phyloP scores from a whole-genome alignment of 163 green algal species.

The Chlorella variabilis region DNA sequence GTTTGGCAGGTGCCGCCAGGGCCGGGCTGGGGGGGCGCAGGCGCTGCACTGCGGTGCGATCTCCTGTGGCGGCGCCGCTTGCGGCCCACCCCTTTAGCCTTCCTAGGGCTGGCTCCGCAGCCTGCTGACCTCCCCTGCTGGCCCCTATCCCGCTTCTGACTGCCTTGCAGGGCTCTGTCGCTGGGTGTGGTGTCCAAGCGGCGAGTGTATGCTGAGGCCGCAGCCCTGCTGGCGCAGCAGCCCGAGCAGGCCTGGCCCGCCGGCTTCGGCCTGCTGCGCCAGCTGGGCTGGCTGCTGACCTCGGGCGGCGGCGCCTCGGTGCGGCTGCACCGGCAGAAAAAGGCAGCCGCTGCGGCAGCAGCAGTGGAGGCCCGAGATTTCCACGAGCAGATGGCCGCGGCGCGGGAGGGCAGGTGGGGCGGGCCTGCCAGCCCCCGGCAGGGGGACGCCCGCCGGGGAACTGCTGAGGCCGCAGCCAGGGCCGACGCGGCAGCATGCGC shows the following conservation, averaged over 20 bases:
- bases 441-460: too few relatives aligned
- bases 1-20: conserved; percentile 52
- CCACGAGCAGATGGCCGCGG: conserved; percentile 65
- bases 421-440: too few relatives aligned
- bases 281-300: conserved; percentile 36
- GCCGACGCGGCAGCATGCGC: too few relatives aligned
- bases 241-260: conserved; percentile 10
- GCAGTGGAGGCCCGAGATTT: conserved; percentile 75
- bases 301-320: conserved; percentile 4
- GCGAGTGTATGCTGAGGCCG: conserved; percentile 46
- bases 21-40: neutral
- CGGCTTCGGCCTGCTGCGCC: conserved; percentile 7
- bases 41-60: too few relatives aligned
- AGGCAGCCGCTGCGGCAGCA: conserved; percentile 57
- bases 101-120: too few relatives aligned
- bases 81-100: too few relatives aligned
- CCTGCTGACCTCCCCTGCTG: neutral
- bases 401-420: conserved; percentile 23
- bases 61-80: too few relatives aligned
- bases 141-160: too few relatives aligned
- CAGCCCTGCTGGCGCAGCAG: conserved; percentile 7
- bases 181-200: conserved; percentile 68
- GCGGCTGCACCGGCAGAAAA: conserved; percentile 7
- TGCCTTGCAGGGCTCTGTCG: conserved; percentile 50
- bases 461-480: too few relatives aligned